These are phyloP conservation scores for Rosa hybrid DNA, from an alignment of 331 rosid genomes.

Conservation along the genomic window DNA sequence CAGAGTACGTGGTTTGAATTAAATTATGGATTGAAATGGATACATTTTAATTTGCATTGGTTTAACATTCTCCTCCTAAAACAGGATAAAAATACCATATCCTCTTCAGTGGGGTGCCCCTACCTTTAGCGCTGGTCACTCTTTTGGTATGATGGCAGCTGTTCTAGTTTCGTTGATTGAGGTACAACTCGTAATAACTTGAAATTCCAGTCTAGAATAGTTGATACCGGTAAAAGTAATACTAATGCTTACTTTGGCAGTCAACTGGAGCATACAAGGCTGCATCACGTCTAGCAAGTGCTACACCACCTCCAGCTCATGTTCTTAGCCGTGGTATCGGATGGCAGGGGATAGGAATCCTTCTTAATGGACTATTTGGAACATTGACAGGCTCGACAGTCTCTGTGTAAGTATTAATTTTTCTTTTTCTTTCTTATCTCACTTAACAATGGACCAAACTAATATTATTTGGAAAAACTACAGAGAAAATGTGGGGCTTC, in stretches of 20 bases:
- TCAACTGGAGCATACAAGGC: conserved; percentile 99
- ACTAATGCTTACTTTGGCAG: conserved; percentile 42
- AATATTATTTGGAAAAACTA: conserved; percentile 14
- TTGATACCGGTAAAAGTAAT: background rate
- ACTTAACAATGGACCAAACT: conserved; percentile 13
- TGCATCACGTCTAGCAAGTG: conserved; percentile 94
- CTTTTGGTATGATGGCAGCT: conserved; percentile 97
- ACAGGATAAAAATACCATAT: conserved; percentile 92
- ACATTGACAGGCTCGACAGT: conserved; percentile 83
- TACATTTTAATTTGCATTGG: background rate
- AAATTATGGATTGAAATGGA: background rate
- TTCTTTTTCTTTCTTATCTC: conserved; percentile 5
- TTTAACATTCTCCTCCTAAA: conserved; percentile 2
- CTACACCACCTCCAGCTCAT: conserved; percentile 98
- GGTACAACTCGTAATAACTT: conserved; percentile 42
- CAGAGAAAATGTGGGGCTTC: conserved; percentile 97
- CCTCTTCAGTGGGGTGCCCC: conserved; percentile 99
- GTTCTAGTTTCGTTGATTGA: conserved; percentile 92
- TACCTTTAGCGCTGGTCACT: conserved; percentile 89
- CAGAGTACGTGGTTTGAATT: background rate
- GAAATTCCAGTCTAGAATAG: background rate
- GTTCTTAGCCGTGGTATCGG: conserved; percentile 99
- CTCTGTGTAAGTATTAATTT: conserved; percentile 61
- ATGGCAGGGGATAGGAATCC: conserved; percentile 97
- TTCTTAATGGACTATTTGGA: conserved; percentile 93